Percentiles rank a stretch among this genome's conserved stretches.
Evolutionary conservation across 2,329 filamentous ascomycete species (phyloP).

Genomic region (Colletotrichum sp.): DNA sequence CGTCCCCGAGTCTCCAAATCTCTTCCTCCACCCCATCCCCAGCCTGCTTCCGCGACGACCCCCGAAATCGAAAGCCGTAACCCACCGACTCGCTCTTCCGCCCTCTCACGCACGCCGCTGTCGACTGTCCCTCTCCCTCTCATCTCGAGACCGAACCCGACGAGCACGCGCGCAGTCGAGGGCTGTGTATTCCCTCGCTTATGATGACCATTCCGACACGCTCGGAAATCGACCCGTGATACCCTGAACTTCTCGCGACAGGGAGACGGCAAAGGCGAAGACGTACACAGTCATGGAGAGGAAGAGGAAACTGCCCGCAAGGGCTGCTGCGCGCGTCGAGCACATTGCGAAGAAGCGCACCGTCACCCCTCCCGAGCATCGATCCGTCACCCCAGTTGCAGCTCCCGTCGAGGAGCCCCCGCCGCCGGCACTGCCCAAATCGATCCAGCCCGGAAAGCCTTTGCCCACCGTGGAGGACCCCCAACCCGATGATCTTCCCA

Average conservation of each 20-base stretch:
- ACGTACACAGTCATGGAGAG: constrained; percentile 56
- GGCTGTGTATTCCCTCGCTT: constrained; percentile 11
- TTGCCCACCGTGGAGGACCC: constrained; percentile 73
- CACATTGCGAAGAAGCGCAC: constrained; percentile 65
- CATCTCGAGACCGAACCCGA: neutral
- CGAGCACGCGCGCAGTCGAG: constrained; percentile 11
- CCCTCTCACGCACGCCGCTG: neutral
- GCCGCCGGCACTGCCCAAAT: constrained; percentile 61
- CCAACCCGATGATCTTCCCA: constrained; percentile 67
- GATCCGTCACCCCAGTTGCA: constrained; percentile 52
- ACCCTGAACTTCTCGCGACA: constrained; percentile 6
- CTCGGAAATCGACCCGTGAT: constrained; percentile 11
- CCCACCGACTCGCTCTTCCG: neutral
- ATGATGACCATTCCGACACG: constrained; percentile 19
- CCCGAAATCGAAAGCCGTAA: neutral
- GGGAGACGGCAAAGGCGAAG: constrained; percentile 5
- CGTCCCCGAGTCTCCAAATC: constrained; percentile 10
- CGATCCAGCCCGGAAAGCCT: constrained; percentile 68
- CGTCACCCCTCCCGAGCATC: constrained; percentile 57
- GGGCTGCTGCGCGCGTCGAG: constrained; percentile 66
- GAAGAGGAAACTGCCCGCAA: constrained; percentile 69
- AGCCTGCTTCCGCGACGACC: neutral
- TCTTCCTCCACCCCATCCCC: constrained; percentile 6
- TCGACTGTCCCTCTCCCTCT: neutral
- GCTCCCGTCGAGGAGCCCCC: constrained; percentile 39